Conservation (phyloP, 371 early-diverging fungal genomes). For the Saksenaea oblongispora region DNA sequence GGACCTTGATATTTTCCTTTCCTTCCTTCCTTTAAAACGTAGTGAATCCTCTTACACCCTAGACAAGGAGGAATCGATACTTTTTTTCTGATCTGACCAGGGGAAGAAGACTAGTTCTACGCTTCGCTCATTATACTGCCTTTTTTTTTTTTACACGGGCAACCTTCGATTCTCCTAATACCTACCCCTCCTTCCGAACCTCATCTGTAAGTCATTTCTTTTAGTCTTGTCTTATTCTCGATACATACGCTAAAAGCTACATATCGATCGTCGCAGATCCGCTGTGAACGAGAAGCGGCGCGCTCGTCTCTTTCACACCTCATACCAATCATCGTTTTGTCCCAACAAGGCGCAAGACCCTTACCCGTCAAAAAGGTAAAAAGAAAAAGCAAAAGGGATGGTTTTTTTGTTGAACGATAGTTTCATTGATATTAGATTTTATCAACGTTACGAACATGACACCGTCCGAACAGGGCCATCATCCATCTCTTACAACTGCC, state of each 20-base stretch:
- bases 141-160: neutral
- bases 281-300: slow-evolving; percentile 2
- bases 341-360: neutral
- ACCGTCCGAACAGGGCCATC: slow-evolving; percentile 17
- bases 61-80: slow-evolving; percentile 6
- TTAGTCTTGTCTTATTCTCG: neutral
- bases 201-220: slow-evolving; percentile 3
- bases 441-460: slow-evolving; percentile 13
- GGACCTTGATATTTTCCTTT: slow-evolving; percentile 5
- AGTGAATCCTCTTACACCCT: neutral
- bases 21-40: slow-evolving; percentile 6
- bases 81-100: neutral
- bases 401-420: neutral
- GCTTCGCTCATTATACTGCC: neutral
- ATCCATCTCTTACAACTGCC: slow-evolving; percentile 15
- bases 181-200: neutral
- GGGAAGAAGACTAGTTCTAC: neutral
- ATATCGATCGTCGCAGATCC: neutral
- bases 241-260: neutral
- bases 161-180: slow-evolving; percentile 3
- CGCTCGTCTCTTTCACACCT: neutral
- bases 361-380: slow-evolving; percentile 5
- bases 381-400: neutral
- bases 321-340: slow-evolving; percentile 6
- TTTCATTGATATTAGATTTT: neutral